Conservation (phyloP, 1,284 basidiomycete genomes). For the Spongispora temasekensis region DNA sequence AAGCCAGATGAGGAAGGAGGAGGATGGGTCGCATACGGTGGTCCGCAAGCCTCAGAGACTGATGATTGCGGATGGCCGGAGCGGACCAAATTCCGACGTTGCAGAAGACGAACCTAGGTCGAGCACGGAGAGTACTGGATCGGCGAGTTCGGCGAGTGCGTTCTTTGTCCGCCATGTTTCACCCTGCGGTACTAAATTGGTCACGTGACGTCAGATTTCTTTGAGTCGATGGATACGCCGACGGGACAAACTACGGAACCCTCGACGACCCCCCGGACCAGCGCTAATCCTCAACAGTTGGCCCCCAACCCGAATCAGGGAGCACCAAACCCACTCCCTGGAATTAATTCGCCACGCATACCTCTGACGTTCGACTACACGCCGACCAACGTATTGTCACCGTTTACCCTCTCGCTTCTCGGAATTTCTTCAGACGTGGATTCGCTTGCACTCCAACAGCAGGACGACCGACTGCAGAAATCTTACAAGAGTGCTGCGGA, state of each 20-base stretch:
- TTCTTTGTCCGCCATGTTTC: not conserved
- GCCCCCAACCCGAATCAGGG: constrained; percentile 2
- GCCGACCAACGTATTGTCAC: constrained; percentile 13
- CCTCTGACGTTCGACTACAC: constrained; percentile 20
- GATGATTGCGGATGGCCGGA: constrained; percentile 62
- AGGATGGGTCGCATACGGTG: constrained; percentile 45
- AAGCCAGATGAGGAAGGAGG: constrained; percentile 44
- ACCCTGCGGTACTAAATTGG: constrained; percentile 9
- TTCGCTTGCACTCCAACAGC: constrained; percentile 39
- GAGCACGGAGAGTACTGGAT: constrained; percentile 27
- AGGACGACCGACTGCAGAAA: constrained; percentile 47
- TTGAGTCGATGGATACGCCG: constrained; percentile 33
- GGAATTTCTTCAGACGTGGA: constrained; percentile 23
- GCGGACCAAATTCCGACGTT: constrained; percentile 39
- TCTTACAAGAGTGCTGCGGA: constrained; percentile 64
- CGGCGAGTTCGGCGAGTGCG: constrained; percentile 22
- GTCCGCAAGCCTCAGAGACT: constrained; percentile 56
- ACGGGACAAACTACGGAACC: constrained; percentile 12
- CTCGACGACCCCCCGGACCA: constrained; percentile 32
- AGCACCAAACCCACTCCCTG: too few relatives aligned
- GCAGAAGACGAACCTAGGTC: constrained; percentile 38
- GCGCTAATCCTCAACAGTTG: constrained; percentile 14
- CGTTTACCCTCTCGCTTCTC: constrained; percentile 25
- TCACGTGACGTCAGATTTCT: constrained; percentile 23
- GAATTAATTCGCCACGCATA: constrained; percentile 2